Conservation (phyloP, 345 rosid species). For the Pugionium dolabratum region DNA sequence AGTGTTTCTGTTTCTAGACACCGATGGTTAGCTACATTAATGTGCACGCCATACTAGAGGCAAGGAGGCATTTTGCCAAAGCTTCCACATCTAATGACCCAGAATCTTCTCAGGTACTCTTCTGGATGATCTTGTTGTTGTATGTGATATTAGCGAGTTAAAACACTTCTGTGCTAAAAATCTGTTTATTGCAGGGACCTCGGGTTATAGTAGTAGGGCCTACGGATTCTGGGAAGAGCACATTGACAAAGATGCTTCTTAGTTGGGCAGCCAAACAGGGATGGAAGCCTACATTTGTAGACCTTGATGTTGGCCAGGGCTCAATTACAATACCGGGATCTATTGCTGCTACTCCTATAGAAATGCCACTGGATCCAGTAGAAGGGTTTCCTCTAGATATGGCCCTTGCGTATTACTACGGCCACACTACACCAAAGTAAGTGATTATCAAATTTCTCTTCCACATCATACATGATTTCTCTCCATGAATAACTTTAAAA, state of each 20-base stretch:
- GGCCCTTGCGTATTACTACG: constrained; percentile 76
- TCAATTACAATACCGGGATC: constrained; percentile 71
- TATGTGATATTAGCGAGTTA: not conserved
- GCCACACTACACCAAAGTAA: constrained; percentile 66
- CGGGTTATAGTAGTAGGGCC: constrained; percentile 75
- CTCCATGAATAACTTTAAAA: not conserved
- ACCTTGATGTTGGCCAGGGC: constrained; percentile 86
- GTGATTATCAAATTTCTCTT: not conserved
- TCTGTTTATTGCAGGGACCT: constrained; percentile 60
- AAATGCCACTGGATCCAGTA: constrained; percentile 76
- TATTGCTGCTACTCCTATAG: constrained; percentile 72
- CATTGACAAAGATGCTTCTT: constrained; percentile 77
- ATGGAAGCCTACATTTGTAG: constrained; percentile 77
- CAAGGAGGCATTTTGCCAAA: constrained; percentile 49
- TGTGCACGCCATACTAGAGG: constrained; percentile 61
- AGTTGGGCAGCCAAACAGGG: constrained; percentile 91
- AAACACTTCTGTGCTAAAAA: not conserved
- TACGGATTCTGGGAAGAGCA: constrained; percentile 74
- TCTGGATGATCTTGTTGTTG: not conserved
- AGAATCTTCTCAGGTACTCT: constrained; percentile 50
- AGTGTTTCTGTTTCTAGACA: constrained; percentile 46
- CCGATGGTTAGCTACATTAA: constrained; percentile 77
- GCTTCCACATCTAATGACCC: constrained; percentile 25
- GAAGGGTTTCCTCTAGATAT: constrained; percentile 81
- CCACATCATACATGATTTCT: not conserved